phyloP scores from a whole-genome alignment of 371 early-diverging fungal species.

The Mucor indicus region DNA sequence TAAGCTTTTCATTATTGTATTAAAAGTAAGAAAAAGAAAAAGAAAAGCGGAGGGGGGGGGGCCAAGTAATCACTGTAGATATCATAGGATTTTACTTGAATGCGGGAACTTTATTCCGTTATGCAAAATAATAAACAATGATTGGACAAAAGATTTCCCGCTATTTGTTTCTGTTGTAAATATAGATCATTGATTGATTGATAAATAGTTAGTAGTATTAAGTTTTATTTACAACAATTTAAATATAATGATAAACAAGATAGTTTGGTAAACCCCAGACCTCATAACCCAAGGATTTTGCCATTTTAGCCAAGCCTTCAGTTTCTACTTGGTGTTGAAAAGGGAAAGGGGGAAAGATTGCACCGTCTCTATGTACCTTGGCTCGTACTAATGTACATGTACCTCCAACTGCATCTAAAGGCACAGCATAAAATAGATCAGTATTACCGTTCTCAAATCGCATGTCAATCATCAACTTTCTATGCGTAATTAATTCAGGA shows the following conservation, averaged over 20 bases:
- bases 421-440: slow-evolving; percentile 26
- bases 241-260: slow-evolving; percentile 30
- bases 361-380: slow-evolving; percentile 67
- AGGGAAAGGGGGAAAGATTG: slow-evolving; percentile 47
- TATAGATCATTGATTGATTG: no score
- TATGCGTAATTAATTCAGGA: slow-evolving; percentile 37
- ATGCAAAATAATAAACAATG: no score
- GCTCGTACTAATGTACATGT: slow-evolving; percentile 60
- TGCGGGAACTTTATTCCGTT: no score
- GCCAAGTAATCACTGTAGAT: no score
- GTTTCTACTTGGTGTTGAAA: slow-evolving; percentile 63
- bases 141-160: background rate
- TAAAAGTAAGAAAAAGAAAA: background rate
- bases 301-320: slow-evolving; percentile 75
- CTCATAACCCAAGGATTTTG: slow-evolving; percentile 57
- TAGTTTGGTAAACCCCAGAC: slow-evolving; percentile 39
- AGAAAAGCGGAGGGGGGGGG: background rate
- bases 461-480: slow-evolving; percentile 48
- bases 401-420: slow-evolving; percentile 47
- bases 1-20: no score
- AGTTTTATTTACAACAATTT: background rate
- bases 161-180: no score
- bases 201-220: background rate
- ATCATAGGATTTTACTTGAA: no score
- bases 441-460: slow-evolving; percentile 24